Base-by-base conservation (phyloP, 164 flowering plant species). In the Houttuynia cordata region DNA sequence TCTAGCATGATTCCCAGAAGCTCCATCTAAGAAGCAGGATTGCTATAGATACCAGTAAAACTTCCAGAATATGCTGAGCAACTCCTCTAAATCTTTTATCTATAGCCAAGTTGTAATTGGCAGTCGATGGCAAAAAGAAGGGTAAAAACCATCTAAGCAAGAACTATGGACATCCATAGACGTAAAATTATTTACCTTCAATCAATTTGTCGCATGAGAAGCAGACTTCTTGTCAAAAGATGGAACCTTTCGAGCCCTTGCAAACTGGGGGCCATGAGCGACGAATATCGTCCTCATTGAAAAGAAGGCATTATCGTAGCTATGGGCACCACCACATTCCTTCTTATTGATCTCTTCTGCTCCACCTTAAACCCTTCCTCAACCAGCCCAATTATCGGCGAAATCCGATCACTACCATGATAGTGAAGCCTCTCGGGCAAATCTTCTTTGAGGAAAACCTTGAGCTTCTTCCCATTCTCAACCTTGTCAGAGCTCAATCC, bases 281-380 rank as follows among this genome's bases (percentile, higher is more conserved):
- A 90, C 71, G 67, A 93, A 93, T 45, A 93, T 93, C 10, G 84
- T 78, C 67, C 98, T 84, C 98, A 93, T 93, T 6, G 99, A 62
- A 24, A 62, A 62, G 65, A 54, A 55, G 3, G 65, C 65, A 42
- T 89, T 92, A 55, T 93, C 98, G 64, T 93, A 93, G 0, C 98
- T 97, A 77, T 93, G 98, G 4, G 96, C 82, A 49, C 97, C 98
- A 24, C 97, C 98, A 58, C 97, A 93, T 67, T 90, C 92, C 65
- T 76, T 70, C 25, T 63, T 20, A 10, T 73, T 0, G 79, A 75
- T 47, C 70, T 74, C 75, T 70, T 83, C 73, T 79, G 84, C 78
- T 87, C 92, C 65, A 93, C 91, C 79, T 82, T 87, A 64, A 72
- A 93, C 18, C 88, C 92, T 70, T 93, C 99, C 53, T 78, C 91